Base-by-base conservation (phyloP, 768 basidiomycete species). In the Tricholoma terreum region DNA sequence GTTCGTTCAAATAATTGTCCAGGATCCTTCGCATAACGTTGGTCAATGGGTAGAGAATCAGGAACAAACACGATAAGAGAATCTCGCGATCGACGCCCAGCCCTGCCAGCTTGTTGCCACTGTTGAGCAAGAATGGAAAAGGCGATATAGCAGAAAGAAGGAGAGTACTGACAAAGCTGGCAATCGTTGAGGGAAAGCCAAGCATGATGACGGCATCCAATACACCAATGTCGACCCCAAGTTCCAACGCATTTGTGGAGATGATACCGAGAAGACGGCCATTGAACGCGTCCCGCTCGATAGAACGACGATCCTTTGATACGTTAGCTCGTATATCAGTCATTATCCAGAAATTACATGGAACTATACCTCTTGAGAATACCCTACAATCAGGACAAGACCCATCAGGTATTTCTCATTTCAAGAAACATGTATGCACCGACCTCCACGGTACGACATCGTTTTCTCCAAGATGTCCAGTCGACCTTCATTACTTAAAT, bases 141-240 rank as follows among this genome's bases (percentile, higher is more conserved):
- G 17, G 15, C 31, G 6, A 27, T 10, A 8, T 31, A n/a, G 24
- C 27, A 50, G 43, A 35, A 15, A 21, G 24, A 55, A 43, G 50
- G 31, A 11, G 4, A 27, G 1, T 4, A 69, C 83, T 64, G 57
- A 93, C 92, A 57, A 93, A 89, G 62, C 90, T 94, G 0, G 93
- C 87, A 34, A 94, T 73, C 40, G 81, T 83, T 54, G 82, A 77
- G 0, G 93, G 93, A 67, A 95, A 93, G 1, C 91, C 91, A 27
- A 94, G 81, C 82, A 93, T 90, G 55, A 96, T 83, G 40, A 95
- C 93, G 6, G 89, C 90, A 65, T 95, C 94, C 52, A 94, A 70
- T n/a, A 80, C 83, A 14, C 91, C 92, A 34, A 94, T 94, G 63
- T 94, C 92, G n/a, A 94, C 87, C 12, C 92, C 92, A 6, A 95